A percentile compares a stretch with the other conserved stretches of the same genome.
Conservation (phyloP, 257 asterid genomes). For the Echium plantagineum region DNA sequence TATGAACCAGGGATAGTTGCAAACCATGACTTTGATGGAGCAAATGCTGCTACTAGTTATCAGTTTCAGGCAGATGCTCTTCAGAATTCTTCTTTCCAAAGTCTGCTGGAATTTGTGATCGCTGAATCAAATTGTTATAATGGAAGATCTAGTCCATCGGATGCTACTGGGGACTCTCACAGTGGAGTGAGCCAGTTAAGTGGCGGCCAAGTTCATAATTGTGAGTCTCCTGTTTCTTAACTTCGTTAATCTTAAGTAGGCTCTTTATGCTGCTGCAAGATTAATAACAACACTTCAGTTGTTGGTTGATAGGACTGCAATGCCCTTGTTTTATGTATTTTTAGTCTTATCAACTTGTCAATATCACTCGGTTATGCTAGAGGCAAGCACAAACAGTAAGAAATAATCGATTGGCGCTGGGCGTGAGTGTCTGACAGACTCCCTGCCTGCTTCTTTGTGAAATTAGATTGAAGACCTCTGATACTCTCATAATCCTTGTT, state of each 20-base stretch:
- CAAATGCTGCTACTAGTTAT: conserved; percentile 7
- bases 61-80: conserved; percentile 1
- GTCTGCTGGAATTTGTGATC: conserved; percentile 34
- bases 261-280: not conserved
- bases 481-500: no score
- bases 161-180: not conserved
- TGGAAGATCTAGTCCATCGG: conserved; percentile 1
- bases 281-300: not conserved
- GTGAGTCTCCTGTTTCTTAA: not conserved
- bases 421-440: no score
- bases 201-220: not conserved
- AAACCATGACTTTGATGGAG: conserved; percentile 12
- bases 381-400: not conserved
- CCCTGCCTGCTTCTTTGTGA: no score
- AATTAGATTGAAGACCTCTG: no score
- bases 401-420: no score
- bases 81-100: conserved; percentile 21
- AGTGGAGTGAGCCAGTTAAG: not conserved
- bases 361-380: not conserved
- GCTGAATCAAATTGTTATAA: conserved; percentile 10
- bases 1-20: conserved; percentile 19
- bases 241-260: no score
- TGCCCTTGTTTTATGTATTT: no score
- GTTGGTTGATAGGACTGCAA: not conserved
- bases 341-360: not conserved